phyloP scores from a whole-genome alignment of 2,329 filamentous ascomycete species.

The Pseudogymnoascus sp. region DNA sequence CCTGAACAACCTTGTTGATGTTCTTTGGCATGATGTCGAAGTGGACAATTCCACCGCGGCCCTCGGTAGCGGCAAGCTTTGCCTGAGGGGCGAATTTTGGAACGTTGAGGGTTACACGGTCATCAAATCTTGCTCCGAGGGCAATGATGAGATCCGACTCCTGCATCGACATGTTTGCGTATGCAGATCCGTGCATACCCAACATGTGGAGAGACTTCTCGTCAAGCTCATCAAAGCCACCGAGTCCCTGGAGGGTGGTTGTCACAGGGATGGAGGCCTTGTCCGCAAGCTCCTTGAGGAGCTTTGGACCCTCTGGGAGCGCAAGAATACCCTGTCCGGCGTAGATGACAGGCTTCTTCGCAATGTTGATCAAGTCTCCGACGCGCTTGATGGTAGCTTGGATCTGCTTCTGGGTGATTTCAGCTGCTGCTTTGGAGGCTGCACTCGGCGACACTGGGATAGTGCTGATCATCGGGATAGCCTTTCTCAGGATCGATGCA shows the following conservation, averaged over 20 bases:
- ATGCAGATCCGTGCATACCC: constrained; percentile 95
- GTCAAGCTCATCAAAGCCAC: constrained; percentile 86
- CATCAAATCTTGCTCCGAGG: constrained; percentile 88
- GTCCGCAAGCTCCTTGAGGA: constrained; percentile 80
- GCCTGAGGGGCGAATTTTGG: constrained; percentile 84
- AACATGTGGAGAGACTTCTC: constrained; percentile 96
- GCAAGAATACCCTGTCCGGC: constrained; percentile 85
- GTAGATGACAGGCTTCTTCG: constrained; percentile 93
- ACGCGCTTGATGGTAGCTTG: constrained; percentile 66
- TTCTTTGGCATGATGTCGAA: constrained; percentile 99
- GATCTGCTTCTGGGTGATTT: constrained; percentile 64
- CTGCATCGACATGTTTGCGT: constrained; percentile 97
- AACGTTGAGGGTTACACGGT: constrained; percentile 79
- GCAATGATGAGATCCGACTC: constrained; percentile 94
- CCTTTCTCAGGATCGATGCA: constrained; percentile 68
- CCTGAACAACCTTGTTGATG: constrained; percentile 98
- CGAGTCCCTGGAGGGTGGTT: constrained; percentile 88
- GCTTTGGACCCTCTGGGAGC: constrained; percentile 65
- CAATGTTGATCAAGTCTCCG: constrained; percentile 72
- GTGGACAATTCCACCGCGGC: constrained; percentile 88
- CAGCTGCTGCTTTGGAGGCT: constrained; percentile 71
- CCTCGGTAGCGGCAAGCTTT: constrained; percentile 73
- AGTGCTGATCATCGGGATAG: constrained; percentile 60
- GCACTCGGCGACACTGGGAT: constrained; percentile 72
- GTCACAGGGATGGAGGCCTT: constrained; percentile 91